Evolutionary conservation across 306 rosid genomes (phyloP).

Genomic region (Crotalaria pallida): DNA sequence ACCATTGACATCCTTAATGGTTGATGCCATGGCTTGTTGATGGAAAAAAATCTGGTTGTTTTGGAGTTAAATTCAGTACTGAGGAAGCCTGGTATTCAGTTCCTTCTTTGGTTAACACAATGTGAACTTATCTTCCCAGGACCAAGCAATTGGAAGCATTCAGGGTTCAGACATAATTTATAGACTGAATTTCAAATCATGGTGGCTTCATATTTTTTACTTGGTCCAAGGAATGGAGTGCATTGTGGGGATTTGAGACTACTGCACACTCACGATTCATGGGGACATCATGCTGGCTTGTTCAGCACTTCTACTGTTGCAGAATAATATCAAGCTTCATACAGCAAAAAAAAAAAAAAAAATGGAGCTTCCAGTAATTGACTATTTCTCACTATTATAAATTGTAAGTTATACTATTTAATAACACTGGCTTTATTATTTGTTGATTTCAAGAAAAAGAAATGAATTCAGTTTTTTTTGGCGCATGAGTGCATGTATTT

Average conservation of each 20-base stretch:
- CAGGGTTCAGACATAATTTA: background rate
- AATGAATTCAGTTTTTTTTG: too few species aligned
- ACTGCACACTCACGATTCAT: too few species aligned
- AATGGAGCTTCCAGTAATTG: too few species aligned
- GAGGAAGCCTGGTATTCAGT: background rate
- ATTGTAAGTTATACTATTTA: too few species aligned
- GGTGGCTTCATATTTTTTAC: background rate
- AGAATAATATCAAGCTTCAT: background rate
- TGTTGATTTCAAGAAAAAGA: too few species aligned
- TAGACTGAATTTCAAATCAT: background rate
- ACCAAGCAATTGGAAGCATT: background rate
- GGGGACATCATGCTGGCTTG: too few species aligned
- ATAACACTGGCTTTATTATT: too few species aligned
- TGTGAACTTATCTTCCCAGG: background rate
- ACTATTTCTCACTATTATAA: too few species aligned
- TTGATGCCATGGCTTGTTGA: background rate
- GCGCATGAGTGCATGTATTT: too few species aligned
- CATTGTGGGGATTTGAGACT: too few species aligned
- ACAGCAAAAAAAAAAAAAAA: too few species aligned
- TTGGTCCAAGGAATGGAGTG: too few species aligned
- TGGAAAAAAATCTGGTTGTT: background rate
- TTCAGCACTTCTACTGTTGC: background rate
- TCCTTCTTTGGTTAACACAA: background rate
- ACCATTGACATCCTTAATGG: background rate
- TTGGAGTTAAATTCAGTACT: background rate